These are phyloP conservation scores for Eremothecium sinecaudum DNA, from an alignment of 1,139 yeast species.

Conservation along the genomic window DNA sequence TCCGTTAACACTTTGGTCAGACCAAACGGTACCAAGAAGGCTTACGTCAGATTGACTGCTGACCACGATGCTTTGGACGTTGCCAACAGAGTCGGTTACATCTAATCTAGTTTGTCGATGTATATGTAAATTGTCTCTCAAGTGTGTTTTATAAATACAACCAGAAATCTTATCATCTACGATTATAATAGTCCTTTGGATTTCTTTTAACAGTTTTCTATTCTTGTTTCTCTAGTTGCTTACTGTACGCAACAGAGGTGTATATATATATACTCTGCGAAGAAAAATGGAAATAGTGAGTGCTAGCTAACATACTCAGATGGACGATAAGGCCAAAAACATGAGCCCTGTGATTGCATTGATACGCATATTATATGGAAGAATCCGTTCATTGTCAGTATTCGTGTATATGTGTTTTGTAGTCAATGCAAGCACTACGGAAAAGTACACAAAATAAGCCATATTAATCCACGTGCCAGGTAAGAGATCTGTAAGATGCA, in stretches of 20 bases:
- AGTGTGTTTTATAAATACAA: conserved; percentile 6
- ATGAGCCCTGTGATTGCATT: conserved; percentile 2
- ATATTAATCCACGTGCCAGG: background rate
- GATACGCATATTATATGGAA: background rate
- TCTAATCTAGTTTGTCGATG: conserved; percentile 39
- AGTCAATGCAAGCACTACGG: conserved; percentile 2
- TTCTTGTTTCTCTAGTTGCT: too few relatives aligned
- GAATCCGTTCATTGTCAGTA: background rate
- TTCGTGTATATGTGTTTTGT: conserved; percentile 3
- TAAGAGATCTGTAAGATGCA: conserved; percentile 1
- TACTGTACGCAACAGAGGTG: background rate
- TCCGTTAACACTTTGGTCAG: conserved; percentile 94
- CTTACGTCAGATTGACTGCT: conserved; percentile 97
- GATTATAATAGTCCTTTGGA: conserved; percentile 3
- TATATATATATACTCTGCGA: background rate
- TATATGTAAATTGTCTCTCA: conserved; percentile 8
- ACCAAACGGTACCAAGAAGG: conserved; percentile 99
- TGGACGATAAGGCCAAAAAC: conserved; percentile 1
- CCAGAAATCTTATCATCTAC: conserved; percentile 5
- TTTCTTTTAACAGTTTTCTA: conserved; percentile 8
- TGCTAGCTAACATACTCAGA: background rate
- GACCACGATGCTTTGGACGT: conserved; percentile 99
- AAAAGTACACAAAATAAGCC: conserved; percentile 3
- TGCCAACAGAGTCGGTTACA: conserved; percentile 99
- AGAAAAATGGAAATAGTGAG: too few relatives aligned